Evolutionary conservation across 345 rosid genomes (phyloP).

Genomic region (Rhizophora apiculata): DNA sequence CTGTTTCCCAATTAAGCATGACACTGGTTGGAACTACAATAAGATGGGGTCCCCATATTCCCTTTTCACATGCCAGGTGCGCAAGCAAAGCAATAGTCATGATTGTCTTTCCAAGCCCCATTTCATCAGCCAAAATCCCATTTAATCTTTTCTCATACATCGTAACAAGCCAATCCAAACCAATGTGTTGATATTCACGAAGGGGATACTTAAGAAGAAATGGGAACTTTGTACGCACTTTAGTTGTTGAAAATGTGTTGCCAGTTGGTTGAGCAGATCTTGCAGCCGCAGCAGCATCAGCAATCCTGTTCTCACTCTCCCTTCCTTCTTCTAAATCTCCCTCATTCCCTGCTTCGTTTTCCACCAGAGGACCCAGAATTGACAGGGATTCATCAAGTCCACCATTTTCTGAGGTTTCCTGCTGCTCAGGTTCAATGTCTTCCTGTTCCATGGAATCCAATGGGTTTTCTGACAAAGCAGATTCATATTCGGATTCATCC

Average conservation of each 20-base stretch:
- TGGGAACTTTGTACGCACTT: conserved; percentile 93
- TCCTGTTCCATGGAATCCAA: conserved; percentile 34
- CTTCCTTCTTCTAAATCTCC: conserved; percentile 17
- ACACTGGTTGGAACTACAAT: conserved; percentile 99
- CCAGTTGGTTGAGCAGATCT: conserved; percentile 99
- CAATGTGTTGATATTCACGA: conserved; percentile 99
- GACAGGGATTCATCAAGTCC: conserved; percentile 36
- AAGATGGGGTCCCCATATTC: conserved; percentile 99
- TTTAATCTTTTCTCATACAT: conserved; percentile 98
- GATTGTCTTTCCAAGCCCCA: conserved; percentile 99
- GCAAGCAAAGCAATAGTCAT: conserved; percentile 99
- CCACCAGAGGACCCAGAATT: conserved; percentile 26
- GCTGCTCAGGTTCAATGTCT: conserved; percentile 35
- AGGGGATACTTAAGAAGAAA: conserved; percentile 95
- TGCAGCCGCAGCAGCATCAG: conserved; percentile 99
- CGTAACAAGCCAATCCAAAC: conserved; percentile 99
- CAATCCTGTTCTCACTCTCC: conserved; percentile 61
- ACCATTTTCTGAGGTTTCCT: conserved; percentile 39
- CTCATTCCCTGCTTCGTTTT: conserved; percentile 30
- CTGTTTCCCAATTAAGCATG: conserved; percentile 99
- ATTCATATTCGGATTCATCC: conserved; percentile 64
- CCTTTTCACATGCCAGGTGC: conserved; percentile 96
- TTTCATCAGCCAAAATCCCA: conserved; percentile 99
- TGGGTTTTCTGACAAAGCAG: conserved; percentile 55
- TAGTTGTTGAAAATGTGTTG: conserved; percentile 88